A percentile compares a stretch with the other conserved stretches of the same genome.
phyloP scores from a whole-genome alignment of 805 yeast genomes.

The Lipomyces yamadae region DNA sequence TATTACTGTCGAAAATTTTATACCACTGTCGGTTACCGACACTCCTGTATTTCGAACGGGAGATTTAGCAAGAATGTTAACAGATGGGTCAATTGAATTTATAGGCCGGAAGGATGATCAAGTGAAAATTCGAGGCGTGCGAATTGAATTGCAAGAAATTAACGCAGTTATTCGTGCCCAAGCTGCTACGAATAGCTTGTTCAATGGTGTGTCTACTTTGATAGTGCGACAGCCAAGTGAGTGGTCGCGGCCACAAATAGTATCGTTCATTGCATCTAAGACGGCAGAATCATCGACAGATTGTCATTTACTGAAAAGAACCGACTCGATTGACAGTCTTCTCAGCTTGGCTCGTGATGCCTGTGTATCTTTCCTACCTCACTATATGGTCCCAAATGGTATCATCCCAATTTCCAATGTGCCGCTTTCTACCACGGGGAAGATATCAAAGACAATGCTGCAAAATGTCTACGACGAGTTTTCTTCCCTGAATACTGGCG shows the following conservation, averaged over 20 bases:
- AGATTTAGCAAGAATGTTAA: conserved; percentile 38
- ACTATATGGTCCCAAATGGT: conserved; percentile 37
- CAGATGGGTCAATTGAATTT: conserved; percentile 38
- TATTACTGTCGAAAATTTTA: conserved; percentile 36
- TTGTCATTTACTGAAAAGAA: not conserved
- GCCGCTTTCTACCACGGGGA: conserved; percentile 39
- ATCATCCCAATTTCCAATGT: conserved; percentile 28
- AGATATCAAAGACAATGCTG: conserved; percentile 20
- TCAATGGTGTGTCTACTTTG: conserved; percentile 21
- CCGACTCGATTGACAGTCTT: not conserved
- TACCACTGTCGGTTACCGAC: conserved; percentile 11
- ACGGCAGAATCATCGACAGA: not conserved
- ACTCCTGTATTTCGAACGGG: conserved; percentile 38
- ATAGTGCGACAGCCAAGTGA: conserved; percentile 3
- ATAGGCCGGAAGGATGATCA: conserved; percentile 41
- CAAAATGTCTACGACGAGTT: conserved; percentile 8
- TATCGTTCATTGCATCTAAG: conserved; percentile 26
- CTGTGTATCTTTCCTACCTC: conserved; percentile 34
- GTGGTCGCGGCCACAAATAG: conserved; percentile 20
- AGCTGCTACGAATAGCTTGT: not conserved
- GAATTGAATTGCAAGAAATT: conserved; percentile 41
- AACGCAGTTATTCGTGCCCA: conserved; percentile 27
- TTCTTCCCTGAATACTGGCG: not conserved
- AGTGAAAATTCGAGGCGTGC: conserved; percentile 41
- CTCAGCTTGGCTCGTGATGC: conserved; percentile 1